These are phyloP conservation scores for Alternaria sp. DNA, from an alignment of 2,329 filamentous ascomycete species.

Conservation along the genomic window DNA sequence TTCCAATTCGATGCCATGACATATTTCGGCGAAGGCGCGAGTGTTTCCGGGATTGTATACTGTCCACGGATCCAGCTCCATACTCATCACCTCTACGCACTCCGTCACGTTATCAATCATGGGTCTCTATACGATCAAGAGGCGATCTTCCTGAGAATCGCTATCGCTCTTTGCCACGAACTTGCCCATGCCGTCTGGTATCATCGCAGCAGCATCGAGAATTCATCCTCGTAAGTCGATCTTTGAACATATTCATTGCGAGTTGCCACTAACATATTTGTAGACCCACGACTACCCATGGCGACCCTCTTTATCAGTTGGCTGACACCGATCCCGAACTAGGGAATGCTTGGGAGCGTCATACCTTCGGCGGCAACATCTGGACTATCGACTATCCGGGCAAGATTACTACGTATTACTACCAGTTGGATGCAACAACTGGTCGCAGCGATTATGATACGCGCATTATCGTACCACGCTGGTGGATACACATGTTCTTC, in stretches of 20 bases:
- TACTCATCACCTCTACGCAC: not conserved
- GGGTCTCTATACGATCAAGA: not conserved
- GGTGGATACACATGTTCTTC: slow-evolving; percentile 9
- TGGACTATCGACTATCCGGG: slow-evolving; percentile 5
- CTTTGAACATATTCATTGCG: not conserved
- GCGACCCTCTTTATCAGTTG: not conserved
- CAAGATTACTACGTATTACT: not conserved
- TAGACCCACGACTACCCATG: not conserved
- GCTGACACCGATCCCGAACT: not conserved
- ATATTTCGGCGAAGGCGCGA: not conserved
- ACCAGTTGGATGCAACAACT: not conserved
- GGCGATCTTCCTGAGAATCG: not conserved
- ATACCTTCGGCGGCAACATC: slow-evolving; percentile 9
- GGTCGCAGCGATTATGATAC: not conserved
- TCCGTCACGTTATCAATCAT: not conserved
- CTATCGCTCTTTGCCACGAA: slow-evolving; percentile 9
- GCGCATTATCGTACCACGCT: slow-evolving; percentile 2
- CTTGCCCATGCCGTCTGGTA: slow-evolving; percentile 7
- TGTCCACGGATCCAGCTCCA: slow-evolving; percentile 3
- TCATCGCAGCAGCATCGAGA: not conserved
- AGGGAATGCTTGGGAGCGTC: slow-evolving; percentile 7
- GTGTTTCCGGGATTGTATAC: not conserved
- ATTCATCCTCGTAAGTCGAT: not conserved
- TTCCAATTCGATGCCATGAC: not conserved
- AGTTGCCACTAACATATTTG: not conserved